phyloP scores from a whole-genome alignment of 2,329 filamentous ascomycete genomes.

The Pestalotiopsis sp. region DNA sequence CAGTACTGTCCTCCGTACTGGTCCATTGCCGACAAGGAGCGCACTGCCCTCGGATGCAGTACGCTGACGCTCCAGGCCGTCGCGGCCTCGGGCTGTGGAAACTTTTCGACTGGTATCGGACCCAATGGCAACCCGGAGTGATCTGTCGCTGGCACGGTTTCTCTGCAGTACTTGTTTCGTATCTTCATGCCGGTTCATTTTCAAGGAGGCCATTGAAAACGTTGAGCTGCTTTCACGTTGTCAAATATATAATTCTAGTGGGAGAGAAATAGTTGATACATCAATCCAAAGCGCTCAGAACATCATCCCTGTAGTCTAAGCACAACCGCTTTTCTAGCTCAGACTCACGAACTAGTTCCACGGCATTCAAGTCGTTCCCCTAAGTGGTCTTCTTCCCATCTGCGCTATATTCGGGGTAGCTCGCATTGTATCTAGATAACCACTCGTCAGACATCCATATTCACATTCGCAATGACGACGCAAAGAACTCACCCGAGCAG shows the following conservation, averaged over 20 bases:
- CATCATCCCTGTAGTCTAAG: too few relatives aligned
- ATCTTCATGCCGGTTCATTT: too few relatives aligned
- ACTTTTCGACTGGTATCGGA: background rate
- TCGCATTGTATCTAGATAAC: background rate
- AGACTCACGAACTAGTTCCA: too few relatives aligned
- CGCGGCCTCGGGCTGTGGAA: background rate
- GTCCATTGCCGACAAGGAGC: background rate
- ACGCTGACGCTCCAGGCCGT: background rate
- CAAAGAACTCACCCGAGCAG: conserved; percentile 14
- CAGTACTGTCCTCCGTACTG: background rate
- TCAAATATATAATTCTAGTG: too few relatives aligned
- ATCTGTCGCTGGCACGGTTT: background rate
- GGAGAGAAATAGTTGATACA: too few relatives aligned
- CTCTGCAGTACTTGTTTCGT: background rate
- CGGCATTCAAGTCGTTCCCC: background rate
- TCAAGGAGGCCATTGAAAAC: too few relatives aligned
- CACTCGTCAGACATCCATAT: background rate
- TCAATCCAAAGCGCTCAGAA: too few relatives aligned
- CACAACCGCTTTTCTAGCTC: too few relatives aligned
- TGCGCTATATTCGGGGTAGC: conserved; percentile 3
- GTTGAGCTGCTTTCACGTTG: too few relatives aligned
- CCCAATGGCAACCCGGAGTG: background rate
- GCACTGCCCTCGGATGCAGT: background rate
- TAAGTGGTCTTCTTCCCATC: background rate
- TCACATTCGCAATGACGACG: too few relatives aligned